These are phyloP conservation scores for Neofusicoccum cordaticola DNA, from an alignment of 2,329 filamentous ascomycete species.

Conservation along the genomic window DNA sequence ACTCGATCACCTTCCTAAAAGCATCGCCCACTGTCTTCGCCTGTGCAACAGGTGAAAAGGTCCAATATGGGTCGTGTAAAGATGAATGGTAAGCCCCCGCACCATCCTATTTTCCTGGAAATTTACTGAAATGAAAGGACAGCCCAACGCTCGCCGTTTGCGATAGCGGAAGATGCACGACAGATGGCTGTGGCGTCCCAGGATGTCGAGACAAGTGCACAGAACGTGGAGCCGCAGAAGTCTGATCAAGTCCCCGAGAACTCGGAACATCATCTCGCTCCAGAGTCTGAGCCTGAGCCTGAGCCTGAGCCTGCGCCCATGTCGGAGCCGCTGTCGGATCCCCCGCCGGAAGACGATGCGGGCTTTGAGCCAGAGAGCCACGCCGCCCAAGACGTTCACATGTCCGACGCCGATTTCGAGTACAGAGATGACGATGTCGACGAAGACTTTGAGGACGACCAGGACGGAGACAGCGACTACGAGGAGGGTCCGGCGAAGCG, in stretches of 20 bases:
- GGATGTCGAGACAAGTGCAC: neutral
- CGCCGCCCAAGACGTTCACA: neutral
- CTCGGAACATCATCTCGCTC: neutral
- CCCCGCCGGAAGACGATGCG: neutral
- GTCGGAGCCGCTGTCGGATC: neutral
- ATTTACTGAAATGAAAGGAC: neutral
- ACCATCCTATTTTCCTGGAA: neutral
- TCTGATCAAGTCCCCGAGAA: neutral
- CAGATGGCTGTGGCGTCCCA: neutral
- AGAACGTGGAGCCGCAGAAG: neutral
- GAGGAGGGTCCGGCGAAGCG: neutral
- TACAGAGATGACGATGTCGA: neutral
- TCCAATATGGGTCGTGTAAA: neutral
- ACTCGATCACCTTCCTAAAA: too few relatives aligned
- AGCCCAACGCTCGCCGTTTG: neutral
- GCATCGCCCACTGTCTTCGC: too few relatives aligned
- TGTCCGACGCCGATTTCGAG: neutral
- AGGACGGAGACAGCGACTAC: neutral
- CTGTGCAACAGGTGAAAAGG: too few relatives aligned
- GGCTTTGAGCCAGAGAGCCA: neutral
- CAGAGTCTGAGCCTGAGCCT: neutral
- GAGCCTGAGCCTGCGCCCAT: too few relatives aligned
- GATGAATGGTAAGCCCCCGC: neutral
- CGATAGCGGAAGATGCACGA: neutral
- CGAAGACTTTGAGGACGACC: slow-evolving; percentile 5